Percentiles rank a stretch among this genome's conserved stretches.
Conservation (phyloP, 2,329 filamentous ascomycete species). For the Trichoderma aggressivum region DNA sequence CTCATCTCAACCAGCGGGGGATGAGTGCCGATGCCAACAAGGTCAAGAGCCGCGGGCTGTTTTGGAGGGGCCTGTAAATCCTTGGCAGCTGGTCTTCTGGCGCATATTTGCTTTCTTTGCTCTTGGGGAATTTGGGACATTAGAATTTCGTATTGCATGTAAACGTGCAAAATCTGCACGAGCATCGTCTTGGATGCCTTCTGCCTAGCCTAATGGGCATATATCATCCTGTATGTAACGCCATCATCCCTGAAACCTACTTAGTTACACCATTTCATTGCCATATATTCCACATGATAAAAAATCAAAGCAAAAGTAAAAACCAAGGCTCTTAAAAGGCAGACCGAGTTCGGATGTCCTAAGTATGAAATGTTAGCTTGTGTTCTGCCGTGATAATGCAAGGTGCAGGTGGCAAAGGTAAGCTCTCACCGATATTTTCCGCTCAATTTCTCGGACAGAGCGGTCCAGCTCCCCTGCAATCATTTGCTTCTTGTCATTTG, state of each 20-base stretch:
- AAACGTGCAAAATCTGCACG: slow-evolving; percentile 20
- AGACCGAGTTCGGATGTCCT: slow-evolving; percentile 58
- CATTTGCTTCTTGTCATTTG: slow-evolving; percentile 88
- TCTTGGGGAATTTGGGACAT: slow-evolving; percentile 23
- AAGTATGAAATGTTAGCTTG: neutral
- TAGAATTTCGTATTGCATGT: slow-evolving; percentile 31
- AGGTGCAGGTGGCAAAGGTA: neutral
- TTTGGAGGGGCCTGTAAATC: slow-evolving; percentile 32
- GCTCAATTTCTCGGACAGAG: slow-evolving; percentile 87
- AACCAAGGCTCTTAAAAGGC: slow-evolving; percentile 46
- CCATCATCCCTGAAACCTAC: slow-evolving; percentile 27
- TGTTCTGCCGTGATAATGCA: neutral
- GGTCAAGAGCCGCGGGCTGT: slow-evolving; percentile 31
- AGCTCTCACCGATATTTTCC: slow-evolving; percentile 76
- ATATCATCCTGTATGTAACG: slow-evolving; percentile 31
- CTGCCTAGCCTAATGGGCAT: slow-evolving; percentile 26
- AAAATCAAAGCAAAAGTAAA: slow-evolving; percentile 5
- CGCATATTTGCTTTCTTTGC: neutral
- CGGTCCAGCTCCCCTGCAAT: slow-evolving; percentile 92
- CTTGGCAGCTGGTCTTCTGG: neutral
- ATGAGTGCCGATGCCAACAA: slow-evolving; percentile 28
- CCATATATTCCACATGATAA: slow-evolving; percentile 27
- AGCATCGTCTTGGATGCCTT: slow-evolving; percentile 26
- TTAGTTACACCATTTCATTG: slow-evolving; percentile 26
- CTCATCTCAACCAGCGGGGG: slow-evolving; percentile 49